Evolutionary conservation across 257 asterid genomes (phyloP).

Genomic region (Agastache rugosa): DNA sequence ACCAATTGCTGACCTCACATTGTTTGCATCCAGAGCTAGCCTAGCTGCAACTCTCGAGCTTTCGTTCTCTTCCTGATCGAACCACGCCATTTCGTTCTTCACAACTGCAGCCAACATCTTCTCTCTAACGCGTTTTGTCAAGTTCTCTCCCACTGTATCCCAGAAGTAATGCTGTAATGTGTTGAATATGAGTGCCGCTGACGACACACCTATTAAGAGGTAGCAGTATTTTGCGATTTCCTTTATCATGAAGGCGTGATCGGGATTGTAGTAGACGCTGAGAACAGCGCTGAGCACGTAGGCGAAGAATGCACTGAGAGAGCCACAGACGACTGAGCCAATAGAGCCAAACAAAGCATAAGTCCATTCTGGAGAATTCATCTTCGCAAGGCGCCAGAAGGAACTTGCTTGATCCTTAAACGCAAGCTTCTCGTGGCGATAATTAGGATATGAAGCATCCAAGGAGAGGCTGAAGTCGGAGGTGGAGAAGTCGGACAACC

Average conservation of each 20-base stretch:
- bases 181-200: conserved; percentile 91
- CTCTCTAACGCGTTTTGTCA: conserved; percentile 87
- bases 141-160: conserved; percentile 90
- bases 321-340: conserved; percentile 87
- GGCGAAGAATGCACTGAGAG: conserved; percentile 91
- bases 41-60: conserved; percentile 90
- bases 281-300: conserved; percentile 91
- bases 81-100: conserved; percentile 92
- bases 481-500: conserved; percentile 89
- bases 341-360: conserved; percentile 83
- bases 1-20: conserved; percentile 92
- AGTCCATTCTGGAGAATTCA: conserved; percentile 95
- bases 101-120: conserved; percentile 83
- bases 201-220: conserved; percentile 84
- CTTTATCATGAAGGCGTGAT: conserved; percentile 68
- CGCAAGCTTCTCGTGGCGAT: conserved; percentile 79
- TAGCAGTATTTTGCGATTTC: conserved; percentile 90
- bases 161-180: conserved; percentile 89
- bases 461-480: conserved; percentile 88
- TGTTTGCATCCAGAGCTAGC: conserved; percentile 88
- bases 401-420: conserved; percentile 91
- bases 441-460: conserved; percentile 68
- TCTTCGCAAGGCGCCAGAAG: conserved; percentile 83
- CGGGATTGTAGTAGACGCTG: conserved; percentile 83
- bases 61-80: conserved; percentile 88